phyloP scores from a whole-genome alignment of 2,329 filamentous ascomycete species.

The Alternaria triticina region DNA sequence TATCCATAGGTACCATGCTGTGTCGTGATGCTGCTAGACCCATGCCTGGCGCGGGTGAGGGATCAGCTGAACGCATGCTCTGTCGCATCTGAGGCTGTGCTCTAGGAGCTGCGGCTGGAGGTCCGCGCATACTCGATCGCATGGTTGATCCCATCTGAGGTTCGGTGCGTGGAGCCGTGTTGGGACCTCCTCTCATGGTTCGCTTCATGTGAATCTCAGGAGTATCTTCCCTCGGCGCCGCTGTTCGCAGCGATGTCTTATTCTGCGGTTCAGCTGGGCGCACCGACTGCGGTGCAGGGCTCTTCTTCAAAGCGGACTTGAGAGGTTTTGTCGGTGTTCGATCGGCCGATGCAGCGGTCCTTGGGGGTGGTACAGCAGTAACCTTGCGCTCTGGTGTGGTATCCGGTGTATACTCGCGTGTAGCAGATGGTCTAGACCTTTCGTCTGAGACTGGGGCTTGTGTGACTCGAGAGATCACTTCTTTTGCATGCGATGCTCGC shows the following conservation, averaged over 20 bases:
- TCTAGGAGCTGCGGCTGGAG: conserved; percentile 4
- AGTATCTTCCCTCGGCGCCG: conserved; percentile 7
- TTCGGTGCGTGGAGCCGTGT: conserved; percentile 14
- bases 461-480: conserved; percentile 11
- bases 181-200: conserved; percentile 37
- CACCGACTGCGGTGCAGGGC: conserved; percentile 26
- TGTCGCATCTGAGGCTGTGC: conserved; percentile 51
- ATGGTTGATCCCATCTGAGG: conserved; percentile 31
- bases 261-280: conserved; percentile 17
- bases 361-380: conserved; percentile 7
- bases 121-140: conserved; percentile 49
- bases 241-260: conserved; percentile 12
- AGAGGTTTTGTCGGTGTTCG: conserved; percentile 40
- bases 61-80: conserved; percentile 53
- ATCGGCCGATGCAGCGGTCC: conserved; percentile 13
- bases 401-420: conserved; percentile 3
- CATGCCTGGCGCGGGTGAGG: conserved; percentile 33
- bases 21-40: conserved; percentile 46
- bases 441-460: conserved; percentile 19
- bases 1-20: conserved; percentile 32
- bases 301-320: conserved; percentile 52
- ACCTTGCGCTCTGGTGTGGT: conserved; percentile 4
- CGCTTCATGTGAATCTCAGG: conserved; percentile 42
- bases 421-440: neutral
- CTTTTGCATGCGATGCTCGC: conserved; percentile 1